Conservation (phyloP, 1,284 basidiomycete genomes). For the Apiotrichum siamense region DNA sequence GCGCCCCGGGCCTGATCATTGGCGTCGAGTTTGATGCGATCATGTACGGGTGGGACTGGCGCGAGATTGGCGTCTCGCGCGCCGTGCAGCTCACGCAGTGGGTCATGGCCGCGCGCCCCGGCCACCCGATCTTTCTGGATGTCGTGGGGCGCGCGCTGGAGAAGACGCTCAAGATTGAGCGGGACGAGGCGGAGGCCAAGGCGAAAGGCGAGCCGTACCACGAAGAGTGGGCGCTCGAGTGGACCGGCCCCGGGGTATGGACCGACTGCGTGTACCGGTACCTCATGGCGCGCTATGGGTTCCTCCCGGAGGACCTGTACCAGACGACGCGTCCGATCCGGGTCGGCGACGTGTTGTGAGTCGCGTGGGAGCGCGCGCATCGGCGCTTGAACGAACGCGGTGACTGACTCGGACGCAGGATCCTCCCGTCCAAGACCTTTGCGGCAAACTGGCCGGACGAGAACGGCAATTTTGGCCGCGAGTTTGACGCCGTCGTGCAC, state of each 20-base stretch:
- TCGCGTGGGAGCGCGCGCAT: neutral
- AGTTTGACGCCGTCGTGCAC: constrained; percentile 34
- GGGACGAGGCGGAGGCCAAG: constrained; percentile 6
- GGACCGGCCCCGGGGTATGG: constrained; percentile 42
- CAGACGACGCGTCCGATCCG: constrained; percentile 35
- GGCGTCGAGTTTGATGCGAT: constrained; percentile 40
- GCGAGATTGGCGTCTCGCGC: constrained; percentile 26
- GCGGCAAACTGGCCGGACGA: constrained; percentile 27
- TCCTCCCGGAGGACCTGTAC: constrained; percentile 42
- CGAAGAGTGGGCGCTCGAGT: constrained; percentile 20
- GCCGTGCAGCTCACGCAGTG: constrained; percentile 48
- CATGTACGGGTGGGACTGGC: constrained; percentile 36
- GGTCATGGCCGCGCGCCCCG: constrained; percentile 44
- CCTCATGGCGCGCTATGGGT: constrained; percentile 36
- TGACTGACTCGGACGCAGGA: constrained; percentile 9
- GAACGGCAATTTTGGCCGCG: constrained; percentile 10
- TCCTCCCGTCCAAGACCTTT: constrained; percentile 33
- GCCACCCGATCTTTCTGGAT: constrained; percentile 40
- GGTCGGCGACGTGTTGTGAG: constrained; percentile 40
- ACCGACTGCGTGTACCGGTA: constrained; percentile 40
- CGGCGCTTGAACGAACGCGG: neutral
- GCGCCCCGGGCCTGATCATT: constrained; percentile 40
- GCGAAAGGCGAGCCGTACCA: constrained; percentile 18
- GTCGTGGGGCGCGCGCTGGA: constrained; percentile 26
- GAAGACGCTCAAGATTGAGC: constrained; percentile 26